phyloP scores from a whole-genome alignment of 306 rosid species.

The Hippophae tibetana region DNA sequence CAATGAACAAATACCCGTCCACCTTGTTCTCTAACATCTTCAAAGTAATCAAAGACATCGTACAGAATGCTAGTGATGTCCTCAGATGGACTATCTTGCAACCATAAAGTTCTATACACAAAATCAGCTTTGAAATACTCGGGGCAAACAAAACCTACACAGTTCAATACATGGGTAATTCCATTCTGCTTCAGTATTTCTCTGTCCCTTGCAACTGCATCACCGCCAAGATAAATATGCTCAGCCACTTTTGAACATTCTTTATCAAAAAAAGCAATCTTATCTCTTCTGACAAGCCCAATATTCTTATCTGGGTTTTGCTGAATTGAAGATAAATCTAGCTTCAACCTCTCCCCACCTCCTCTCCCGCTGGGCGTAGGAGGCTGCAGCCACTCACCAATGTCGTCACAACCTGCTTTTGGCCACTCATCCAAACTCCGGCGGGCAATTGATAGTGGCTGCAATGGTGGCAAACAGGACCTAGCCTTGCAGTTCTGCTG shows the following conservation, averaged over 20 bases:
- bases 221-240: constrained; percentile 94
- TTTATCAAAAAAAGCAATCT: constrained; percentile 92
- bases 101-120: constrained; percentile 87
- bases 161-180: constrained; percentile 86
- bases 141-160: constrained; percentile 96
- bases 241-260: constrained; percentile 94
- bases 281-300: constrained; percentile 94
- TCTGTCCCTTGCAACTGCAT: constrained; percentile 94
- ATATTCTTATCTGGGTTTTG: constrained; percentile 61
- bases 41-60: constrained; percentile 96
- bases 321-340: constrained; percentile 90
- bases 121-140: constrained; percentile 87
- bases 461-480: constrained; percentile 80
- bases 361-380: constrained; percentile 84
- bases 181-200: constrained; percentile 78
- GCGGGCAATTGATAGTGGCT: constrained; percentile 85
- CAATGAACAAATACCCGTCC: constrained; percentile 98
- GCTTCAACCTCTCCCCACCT: constrained; percentile 85
- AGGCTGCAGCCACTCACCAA: constrained; percentile 96
- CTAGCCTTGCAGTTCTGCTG: constrained; percentile 83
- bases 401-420: constrained; percentile 83
- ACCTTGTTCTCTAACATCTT: constrained; percentile 82
- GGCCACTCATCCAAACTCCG: constrained; percentile 99
- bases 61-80: constrained; percentile 91
- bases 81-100: constrained; percentile 95